Evolutionary conservation across 139 green algal genomes (phyloP).

Genomic region (Asterochloris erici): DNA sequence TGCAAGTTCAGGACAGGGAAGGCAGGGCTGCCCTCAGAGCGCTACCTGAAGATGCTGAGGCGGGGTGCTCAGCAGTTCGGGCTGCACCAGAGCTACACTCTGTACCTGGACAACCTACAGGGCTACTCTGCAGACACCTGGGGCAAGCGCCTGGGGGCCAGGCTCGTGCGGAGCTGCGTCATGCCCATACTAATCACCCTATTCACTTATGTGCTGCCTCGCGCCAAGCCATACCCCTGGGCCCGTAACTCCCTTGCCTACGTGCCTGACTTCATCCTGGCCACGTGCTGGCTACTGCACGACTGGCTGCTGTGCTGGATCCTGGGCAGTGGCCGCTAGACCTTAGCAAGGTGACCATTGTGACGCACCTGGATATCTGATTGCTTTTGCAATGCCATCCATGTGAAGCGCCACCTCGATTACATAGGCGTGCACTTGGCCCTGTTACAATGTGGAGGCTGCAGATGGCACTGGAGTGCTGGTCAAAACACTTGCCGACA

Average conservation of each 20-base stretch:
- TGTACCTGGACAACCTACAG: conserved; percentile 2
- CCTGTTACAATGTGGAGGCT: too few relatives aligned
- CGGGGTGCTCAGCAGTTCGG: not conserved
- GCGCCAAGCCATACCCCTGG: not conserved
- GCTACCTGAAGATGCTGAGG: conserved; percentile 11
- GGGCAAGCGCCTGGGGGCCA: not conserved
- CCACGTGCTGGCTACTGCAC: not conserved
- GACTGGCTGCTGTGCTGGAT: not conserved
- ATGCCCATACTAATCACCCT: not conserved
- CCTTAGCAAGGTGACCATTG: not conserved
- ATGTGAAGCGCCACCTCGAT: too few relatives aligned
- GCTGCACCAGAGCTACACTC: not conserved
- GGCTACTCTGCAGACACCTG: not conserved
- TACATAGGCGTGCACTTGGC: too few relatives aligned
- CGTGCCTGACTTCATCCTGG: not conserved
- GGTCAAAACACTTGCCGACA: not conserved
- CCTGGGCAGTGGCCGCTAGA: not conserved
- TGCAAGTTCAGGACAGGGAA: not conserved
- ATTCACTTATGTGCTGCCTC: not conserved
- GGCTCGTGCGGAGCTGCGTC: not conserved
- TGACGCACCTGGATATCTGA: not conserved
- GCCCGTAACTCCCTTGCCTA: not conserved
- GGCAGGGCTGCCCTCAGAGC: conserved; percentile 1
- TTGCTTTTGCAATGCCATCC: too few relatives aligned
- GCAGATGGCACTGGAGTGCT: too few relatives aligned